These are phyloP conservation scores for Cyberlindnera bimundalis DNA, from an alignment of 805 yeast genomes.

Conservation along the genomic window DNA sequence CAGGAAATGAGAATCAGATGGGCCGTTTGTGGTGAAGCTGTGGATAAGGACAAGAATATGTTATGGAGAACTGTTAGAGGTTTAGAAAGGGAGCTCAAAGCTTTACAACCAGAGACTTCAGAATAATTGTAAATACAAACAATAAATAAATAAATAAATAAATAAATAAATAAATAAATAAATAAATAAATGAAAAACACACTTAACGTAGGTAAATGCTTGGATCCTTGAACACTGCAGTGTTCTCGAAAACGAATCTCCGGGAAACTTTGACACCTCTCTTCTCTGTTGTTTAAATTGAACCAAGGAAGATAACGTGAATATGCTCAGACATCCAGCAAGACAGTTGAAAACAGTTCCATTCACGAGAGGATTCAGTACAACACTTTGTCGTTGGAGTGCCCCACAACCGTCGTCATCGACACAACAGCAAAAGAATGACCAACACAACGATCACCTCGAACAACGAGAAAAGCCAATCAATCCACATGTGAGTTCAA, in stretches of 20 bases:
- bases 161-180: no score
- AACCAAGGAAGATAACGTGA: background rate
- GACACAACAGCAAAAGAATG: background rate
- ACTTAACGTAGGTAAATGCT: no score
- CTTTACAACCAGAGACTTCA: constrained; percentile 5
- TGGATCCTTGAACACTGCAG: no score
- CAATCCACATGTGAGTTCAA: constrained; percentile 25
- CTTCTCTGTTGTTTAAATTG: background rate
- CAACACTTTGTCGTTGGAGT: background rate
- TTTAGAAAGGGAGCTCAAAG: constrained; percentile 44
- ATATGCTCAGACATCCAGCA: constrained; percentile 2
- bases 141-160: no score
- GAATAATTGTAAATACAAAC: no score
- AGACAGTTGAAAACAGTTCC: background rate
- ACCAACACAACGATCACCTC: background rate
- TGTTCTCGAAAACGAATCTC: no score
- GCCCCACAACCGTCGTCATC: background rate
- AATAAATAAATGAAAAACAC: no score
- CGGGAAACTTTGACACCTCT: no score
- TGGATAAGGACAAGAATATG: constrained; percentile 56
- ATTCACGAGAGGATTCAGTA: background rate
- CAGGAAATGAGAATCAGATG: constrained; percentile 73
- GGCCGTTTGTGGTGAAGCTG: constrained; percentile 85
- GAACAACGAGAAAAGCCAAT: constrained; percentile 3
- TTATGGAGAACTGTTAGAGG: constrained; percentile 67